A percentile compares a stretch with the other conserved stretches of the same genome.
phyloP scores from a whole-genome alignment of 1,139 yeast genomes.

The Nematodospora anomalae region DNA sequence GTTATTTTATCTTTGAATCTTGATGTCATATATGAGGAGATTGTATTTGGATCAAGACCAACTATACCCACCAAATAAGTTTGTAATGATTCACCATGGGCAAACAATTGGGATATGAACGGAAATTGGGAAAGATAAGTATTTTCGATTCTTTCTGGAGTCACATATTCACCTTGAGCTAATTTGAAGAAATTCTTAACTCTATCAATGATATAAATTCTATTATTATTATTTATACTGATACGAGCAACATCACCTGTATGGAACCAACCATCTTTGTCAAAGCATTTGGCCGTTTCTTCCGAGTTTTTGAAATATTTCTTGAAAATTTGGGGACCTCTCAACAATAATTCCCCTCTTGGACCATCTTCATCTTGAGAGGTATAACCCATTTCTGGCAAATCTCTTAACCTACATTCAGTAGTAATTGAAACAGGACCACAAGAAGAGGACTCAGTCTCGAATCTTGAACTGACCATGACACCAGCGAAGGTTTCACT shows the following conservation, averaged over 20 bases:
- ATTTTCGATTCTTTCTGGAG: slow-evolving; percentile 45
- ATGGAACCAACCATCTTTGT: slow-evolving; percentile 52
- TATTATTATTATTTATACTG: slow-evolving; percentile 19
- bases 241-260: slow-evolving; percentile 43
- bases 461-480: slow-evolving; percentile 25
- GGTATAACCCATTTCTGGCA: slow-evolving; percentile 39
- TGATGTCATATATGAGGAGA: slow-evolving; percentile 18
- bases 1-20: slow-evolving; percentile 17
- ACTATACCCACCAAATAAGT: slow-evolving; percentile 61
- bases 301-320: slow-evolving; percentile 40
- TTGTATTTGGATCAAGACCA: slow-evolving; percentile 44
- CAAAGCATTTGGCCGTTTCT: slow-evolving; percentile 45
- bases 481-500: slow-evolving; percentile 49
- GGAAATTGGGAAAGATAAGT: slow-evolving; percentile 36
- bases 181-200: slow-evolving; percentile 46
- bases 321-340: slow-evolving; percentile 39
- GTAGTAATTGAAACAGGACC: slow-evolving; percentile 34
- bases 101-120: slow-evolving; percentile 32
- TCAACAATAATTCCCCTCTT: slow-evolving; percentile 40
- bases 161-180: slow-evolving; percentile 45
- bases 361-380: slow-evolving; percentile 34
- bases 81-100: slow-evolving; percentile 62
- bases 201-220: slow-evolving; percentile 38
- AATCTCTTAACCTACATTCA: slow-evolving; percentile 36
- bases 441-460: slow-evolving; percentile 41